Base-by-base conservation (phyloP, 345 rosid species). In the Physaria fendleri region DNA sequence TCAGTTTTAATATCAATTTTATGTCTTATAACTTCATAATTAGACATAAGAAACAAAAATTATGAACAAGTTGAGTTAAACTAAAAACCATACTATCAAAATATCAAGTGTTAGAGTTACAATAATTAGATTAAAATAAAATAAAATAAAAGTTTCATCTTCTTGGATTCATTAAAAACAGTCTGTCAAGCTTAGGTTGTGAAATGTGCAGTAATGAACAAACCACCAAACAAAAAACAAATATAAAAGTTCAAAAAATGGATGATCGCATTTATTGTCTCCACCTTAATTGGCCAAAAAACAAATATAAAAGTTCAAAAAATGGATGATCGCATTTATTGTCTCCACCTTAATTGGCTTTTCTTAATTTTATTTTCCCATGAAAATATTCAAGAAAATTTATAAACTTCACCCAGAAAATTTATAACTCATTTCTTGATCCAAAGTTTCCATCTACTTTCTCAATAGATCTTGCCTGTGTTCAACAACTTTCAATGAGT, bases 181-280 rank as follows among this genome's bases (percentile, higher is more conserved):
- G 52, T 30, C 74, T 69, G 74, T 56, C 64, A 40, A 62, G 63
- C 46, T 5, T 15, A 69, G 53, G 68, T 30, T 62, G 74, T 45
- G 66, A 56, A 53, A 60, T 61, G 67, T 55, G 64, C 69, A 70
- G 54, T 56, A 33, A 63, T 70, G 64, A 56, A 62, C 59, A 49
- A 55, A 63, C 64, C 39, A 70, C 34, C 59, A 69, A 69, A 69
- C 48, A 28, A 61, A 46, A 37, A 41, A 10, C n/a, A n/a, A n/a
- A n/a, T 1, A 18, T 0, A n/a, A 7, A 17, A 23, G 3, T 24
- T 6, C 29, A 41, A 8, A 11, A 34, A 45, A 38, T 33, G 1
- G 37, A 49, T 11, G 12, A 23, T 47, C 1, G 12, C 62, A 62
- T 56, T 70, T 56, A 70, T 40, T 55, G 51, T 49, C 8, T 47